Conservation (phyloP, 192 early-diverging fungal genomes). For the Coemansia sp. region DNA sequence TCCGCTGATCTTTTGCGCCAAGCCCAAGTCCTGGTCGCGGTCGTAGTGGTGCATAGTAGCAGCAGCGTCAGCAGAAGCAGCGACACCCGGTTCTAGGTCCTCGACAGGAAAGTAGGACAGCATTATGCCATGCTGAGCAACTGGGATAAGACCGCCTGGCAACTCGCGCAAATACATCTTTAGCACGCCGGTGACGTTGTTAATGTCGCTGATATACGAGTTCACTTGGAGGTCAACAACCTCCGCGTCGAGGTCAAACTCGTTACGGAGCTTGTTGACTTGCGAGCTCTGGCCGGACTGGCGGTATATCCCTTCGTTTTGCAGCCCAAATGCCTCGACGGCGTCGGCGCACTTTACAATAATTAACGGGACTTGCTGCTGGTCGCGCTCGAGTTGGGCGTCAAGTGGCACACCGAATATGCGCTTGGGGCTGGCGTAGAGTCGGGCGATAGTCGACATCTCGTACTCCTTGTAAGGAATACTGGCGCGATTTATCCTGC, state of each 20-base stretch:
- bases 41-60: constrained; percentile 8
- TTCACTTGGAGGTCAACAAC: constrained; percentile 66
- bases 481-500: constrained; percentile 42
- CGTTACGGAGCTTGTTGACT: constrained; percentile 70
- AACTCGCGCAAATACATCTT: constrained; percentile 96
- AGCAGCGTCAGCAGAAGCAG: constrained; percentile 12
- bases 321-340: constrained; percentile 78
- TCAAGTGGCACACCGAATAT: constrained; percentile 84
- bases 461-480: constrained; percentile 48
- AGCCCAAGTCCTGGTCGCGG: constrained; percentile 26
- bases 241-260: constrained; percentile 77
- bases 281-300: constrained; percentile 78
- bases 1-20: constrained; percentile 37
- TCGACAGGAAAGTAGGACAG: constrained; percentile 28
- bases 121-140: constrained; percentile 31
- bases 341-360: constrained; percentile 79
- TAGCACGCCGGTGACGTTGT: constrained; percentile 80
- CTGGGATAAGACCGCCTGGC: constrained; percentile 85
- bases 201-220: constrained; percentile 71
- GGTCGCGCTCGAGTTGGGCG: constrained; percentile 71
- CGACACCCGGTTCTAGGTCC: constrained; percentile 18
- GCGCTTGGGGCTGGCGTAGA: constrained; percentile 71
- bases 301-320: constrained; percentile 88
- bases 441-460: constrained; percentile 54
- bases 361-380: constrained; percentile 72